These are phyloP conservation scores for Streptanthus diversifolius DNA, from an alignment of 345 rosid species.

Conservation along the genomic window DNA sequence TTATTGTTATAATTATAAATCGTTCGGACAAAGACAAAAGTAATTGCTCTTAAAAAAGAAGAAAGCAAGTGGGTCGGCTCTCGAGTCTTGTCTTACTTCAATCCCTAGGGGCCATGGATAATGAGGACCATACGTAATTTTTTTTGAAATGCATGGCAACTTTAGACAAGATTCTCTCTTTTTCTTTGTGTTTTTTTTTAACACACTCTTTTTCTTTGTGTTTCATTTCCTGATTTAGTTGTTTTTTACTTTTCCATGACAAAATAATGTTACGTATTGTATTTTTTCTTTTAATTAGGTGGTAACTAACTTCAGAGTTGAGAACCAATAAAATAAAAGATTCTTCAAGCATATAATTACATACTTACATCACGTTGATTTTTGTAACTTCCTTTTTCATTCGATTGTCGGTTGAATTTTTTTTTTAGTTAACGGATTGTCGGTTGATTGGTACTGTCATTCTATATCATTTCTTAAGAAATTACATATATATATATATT, in stretches of 20 bases:
- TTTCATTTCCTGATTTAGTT: background rate
- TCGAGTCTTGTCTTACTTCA: background rate
- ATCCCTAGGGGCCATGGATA: background rate
- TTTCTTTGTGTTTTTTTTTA: background rate
- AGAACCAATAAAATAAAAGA: background rate
- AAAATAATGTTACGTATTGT: background rate
- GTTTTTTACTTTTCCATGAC: background rate
- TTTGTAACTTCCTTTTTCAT: background rate
- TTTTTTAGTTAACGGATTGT: background rate
- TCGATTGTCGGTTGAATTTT: constrained; percentile 13
- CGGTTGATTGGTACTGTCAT: constrained; percentile 12
- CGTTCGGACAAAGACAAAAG: constrained; percentile 11
- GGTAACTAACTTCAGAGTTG: background rate
- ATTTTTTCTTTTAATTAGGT: background rate
- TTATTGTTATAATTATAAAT: background rate
- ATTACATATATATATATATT: background rate
- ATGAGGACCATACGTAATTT: constrained; percentile 1
- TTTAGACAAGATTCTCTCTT: background rate
- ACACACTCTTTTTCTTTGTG: background rate
- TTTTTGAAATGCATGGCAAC: constrained; percentile 3
- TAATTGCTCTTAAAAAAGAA: constrained; percentile 4
- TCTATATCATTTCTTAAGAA: background rate
- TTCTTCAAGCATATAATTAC: background rate
- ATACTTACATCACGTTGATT: background rate
- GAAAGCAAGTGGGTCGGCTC: constrained; percentile 15